Conservation (phyloP, 345 rosid genomes). For the Trapa incisa region DNA sequence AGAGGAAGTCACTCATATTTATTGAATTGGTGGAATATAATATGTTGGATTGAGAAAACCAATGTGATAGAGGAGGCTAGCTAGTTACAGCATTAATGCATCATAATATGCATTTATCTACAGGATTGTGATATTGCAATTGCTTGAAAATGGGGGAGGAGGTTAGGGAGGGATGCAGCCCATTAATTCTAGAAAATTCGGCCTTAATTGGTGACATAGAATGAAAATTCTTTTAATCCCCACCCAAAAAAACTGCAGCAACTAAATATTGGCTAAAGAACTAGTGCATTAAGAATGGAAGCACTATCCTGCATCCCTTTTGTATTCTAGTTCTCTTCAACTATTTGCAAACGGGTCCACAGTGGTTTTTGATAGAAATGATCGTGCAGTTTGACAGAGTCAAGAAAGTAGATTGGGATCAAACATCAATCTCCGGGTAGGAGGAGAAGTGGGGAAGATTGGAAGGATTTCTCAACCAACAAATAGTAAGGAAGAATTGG, state of each 20-base stretch:
- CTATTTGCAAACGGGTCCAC: too few species aligned
- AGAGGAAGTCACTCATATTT: too few species aligned
- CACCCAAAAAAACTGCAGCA: constrained; percentile 2
- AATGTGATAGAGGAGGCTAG: too few species aligned
- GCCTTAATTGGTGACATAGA: constrained; percentile 1
- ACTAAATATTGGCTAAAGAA: not conserved
- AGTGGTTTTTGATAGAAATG: not conserved
- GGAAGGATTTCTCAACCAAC: constrained; percentile 6
- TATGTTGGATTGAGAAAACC: too few species aligned
- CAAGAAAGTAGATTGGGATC: not conserved
- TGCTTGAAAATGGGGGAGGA: not conserved
- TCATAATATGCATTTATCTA: not conserved
- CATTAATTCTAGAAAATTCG: constrained; percentile 1
- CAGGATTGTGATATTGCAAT: constrained; percentile 1
- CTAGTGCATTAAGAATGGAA: too few species aligned
- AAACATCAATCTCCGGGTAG: too few species aligned
- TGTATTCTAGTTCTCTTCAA: too few species aligned
- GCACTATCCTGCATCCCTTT: too few species aligned
- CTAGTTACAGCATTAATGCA: not conserved
- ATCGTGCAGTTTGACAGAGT: constrained; percentile 12
- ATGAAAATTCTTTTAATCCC: too few species aligned
- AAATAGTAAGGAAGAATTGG: not conserved
- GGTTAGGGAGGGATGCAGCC: constrained; percentile 7
- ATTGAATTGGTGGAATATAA: too few species aligned
- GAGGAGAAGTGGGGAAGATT: not conserved